phyloP scores from a whole-genome alignment of 2,329 filamentous ascomycete species.

The Monilinia fructicola region DNA sequence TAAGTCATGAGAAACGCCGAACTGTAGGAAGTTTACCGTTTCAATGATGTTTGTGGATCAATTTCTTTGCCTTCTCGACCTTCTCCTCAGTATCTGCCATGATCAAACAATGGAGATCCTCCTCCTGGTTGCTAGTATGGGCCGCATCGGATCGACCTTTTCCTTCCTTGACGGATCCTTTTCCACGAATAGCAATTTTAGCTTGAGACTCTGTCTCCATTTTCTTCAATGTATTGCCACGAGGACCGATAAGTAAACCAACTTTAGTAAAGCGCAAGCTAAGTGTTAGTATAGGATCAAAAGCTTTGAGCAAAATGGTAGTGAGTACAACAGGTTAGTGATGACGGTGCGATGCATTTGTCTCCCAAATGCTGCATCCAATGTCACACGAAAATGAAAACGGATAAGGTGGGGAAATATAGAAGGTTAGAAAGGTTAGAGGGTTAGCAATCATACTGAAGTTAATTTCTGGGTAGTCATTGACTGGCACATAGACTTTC shows the following conservation, averaged over 20 bases:
- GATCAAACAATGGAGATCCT: conserved; percentile 97
- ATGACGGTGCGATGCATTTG: conserved; percentile 39
- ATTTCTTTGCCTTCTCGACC: conserved; percentile 97
- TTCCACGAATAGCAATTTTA: conserved; percentile 99
- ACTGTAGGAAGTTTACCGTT: conserved; percentile 66
- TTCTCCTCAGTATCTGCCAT: conserved; percentile 99
- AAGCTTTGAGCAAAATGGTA: conserved; percentile 41
- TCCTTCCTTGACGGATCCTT: conserved; percentile 99
- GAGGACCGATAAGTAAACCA: conserved; percentile 98
- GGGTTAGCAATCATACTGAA: conserved; percentile 99
- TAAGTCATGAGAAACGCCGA: not conserved
- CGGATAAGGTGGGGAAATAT: conserved; percentile 39
- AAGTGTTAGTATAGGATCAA: conserved; percentile 75
- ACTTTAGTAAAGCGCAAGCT: conserved; percentile 86
- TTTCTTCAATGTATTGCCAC: conserved; percentile 99
- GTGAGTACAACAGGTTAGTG: conserved; percentile 42
- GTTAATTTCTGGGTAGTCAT: conserved; percentile 99
- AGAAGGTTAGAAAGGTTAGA: conserved; percentile 72
- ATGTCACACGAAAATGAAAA: conserved; percentile 46
- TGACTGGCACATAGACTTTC: conserved; percentile 99
- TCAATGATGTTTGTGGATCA: conserved; percentile 99
- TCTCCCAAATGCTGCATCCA: conserved; percentile 38
- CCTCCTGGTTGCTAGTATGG: conserved; percentile 99
- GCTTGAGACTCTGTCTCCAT: conserved; percentile 97
- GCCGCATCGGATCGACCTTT: conserved; percentile 98